Evolutionary conservation across 2,329 filamentous ascomycete genomes (phyloP).

Genomic region (Beauveria australis): DNA sequence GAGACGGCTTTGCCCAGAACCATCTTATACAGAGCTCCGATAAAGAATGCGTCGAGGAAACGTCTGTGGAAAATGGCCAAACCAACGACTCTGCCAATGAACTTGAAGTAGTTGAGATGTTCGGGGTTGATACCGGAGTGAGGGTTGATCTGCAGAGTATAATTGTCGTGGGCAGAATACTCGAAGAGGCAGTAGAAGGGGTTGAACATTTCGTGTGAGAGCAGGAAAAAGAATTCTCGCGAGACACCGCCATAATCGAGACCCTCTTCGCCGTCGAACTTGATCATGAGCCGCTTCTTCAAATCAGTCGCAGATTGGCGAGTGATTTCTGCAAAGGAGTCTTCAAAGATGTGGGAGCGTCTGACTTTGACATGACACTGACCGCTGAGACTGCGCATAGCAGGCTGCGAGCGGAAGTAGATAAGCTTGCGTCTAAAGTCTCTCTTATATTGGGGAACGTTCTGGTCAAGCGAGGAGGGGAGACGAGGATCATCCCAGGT

Average conservation of each 20-base stretch:
- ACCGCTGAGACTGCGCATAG: conserved; percentile 86
- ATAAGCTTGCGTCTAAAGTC: conserved; percentile 97
- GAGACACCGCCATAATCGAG: conserved; percentile 96
- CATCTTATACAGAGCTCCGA: conserved; percentile 99
- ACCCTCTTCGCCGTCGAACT: conserved; percentile 97
- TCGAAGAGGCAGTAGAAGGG: conserved; percentile 99
- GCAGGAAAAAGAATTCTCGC: conserved; percentile 97
- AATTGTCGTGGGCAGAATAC: conserved; percentile 99
- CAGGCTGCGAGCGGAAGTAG: conserved; percentile 97
- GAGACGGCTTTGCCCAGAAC: conserved; percentile 87
- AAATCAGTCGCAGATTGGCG: conserved; percentile 89
- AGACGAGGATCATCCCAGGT: conserved; percentile 97
- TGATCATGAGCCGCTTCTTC: conserved; percentile 99
- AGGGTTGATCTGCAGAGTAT: conserved; percentile 98
- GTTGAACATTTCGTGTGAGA: conserved; percentile 99
- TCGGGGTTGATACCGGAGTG: conserved; percentile 99
- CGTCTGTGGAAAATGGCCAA: conserved; percentile 96
- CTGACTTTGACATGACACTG: conserved; percentile 98
- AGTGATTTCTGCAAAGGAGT: conserved; percentile 98
- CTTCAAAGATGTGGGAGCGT: conserved; percentile 94
- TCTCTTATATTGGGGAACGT: conserved; percentile 98
- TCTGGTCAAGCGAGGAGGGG: conserved; percentile 93
- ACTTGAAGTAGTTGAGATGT: conserved; percentile 99
- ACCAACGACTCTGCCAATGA: conserved; percentile 94
- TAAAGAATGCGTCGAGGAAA: conserved; percentile 98